Evolutionary conservation across 2,329 filamentous ascomycete species (phyloP), one percentile per base, ranked within the genome.

Genomic region (Coniochaeta hoffmannii): DNA sequence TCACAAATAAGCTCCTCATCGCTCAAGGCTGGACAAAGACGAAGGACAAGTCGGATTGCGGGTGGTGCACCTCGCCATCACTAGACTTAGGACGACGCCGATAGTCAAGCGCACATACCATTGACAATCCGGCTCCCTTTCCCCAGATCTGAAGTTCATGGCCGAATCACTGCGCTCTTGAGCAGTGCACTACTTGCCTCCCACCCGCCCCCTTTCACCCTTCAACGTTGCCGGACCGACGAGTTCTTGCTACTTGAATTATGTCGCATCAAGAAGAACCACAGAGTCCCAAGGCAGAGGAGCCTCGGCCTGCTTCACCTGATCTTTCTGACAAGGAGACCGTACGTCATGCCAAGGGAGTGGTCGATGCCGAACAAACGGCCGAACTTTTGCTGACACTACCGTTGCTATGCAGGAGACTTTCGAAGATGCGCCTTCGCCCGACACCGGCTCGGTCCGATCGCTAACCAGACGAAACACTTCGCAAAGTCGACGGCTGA

Each of bases 371-470:
- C n/a, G 30, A 34, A 19, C 26, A 36, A 32, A 9, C 9, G 32
- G 28, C 14, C 35, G 32, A 55, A 56, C 54, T 26, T n/a, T 51
- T 53, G 53, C 56, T 53, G 35, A 30, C 17, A n/a, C 26, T 44
- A 2, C 19, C 35, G 19, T 11, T 31, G 24, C 44, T 26, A 22
- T 32, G 17, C 61, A 90, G 86, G 87, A 92, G 64, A 82, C 81
- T 15, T 96, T 95, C 66, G 90, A 96, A 73, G 90, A 96, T 76
- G 90, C 89, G 55, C 75, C 83, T 62, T 31, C 26, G 49, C 49
- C 49, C 7, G 87, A 89, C 69, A 81, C 78, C 57, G 71, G 76
- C 49, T 85, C 83, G 32, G 75, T 82, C 53, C 82, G 87, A 58
- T 90, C 87, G 26, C 71, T 90, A 59, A 84, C 80, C 35, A 76